Evolutionary conservation across 2,329 filamentous ascomycete species (phyloP).

Genomic region (Stemphylium lycopersici): DNA sequence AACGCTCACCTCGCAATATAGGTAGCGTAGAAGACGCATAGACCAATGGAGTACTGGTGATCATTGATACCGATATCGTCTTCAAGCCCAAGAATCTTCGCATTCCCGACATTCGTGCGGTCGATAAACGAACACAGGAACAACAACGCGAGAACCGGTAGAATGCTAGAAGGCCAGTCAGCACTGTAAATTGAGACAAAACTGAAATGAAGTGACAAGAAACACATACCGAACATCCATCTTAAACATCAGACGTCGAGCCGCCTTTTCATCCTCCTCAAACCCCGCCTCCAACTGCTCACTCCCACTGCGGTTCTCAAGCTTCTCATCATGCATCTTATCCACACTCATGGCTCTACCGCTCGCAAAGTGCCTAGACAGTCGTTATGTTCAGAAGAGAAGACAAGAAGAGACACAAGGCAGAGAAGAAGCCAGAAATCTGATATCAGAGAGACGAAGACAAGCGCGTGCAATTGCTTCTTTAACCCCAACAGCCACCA

Average conservation of each 20-base stretch:
- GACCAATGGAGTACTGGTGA: constrained; percentile 67
- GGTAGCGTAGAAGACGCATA: constrained; percentile 69
- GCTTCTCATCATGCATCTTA: constrained; percentile 37
- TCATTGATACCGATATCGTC: constrained; percentile 61
- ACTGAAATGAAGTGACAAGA: background rate
- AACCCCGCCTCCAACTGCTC: constrained; percentile 26
- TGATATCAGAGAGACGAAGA: no score
- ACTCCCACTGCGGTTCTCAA: constrained; percentile 23
- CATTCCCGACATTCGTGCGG: constrained; percentile 76
- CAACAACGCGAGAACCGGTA: constrained; percentile 67
- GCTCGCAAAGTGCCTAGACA: background rate
- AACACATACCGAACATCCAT: constrained; percentile 56
- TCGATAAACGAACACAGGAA: constrained; percentile 71
- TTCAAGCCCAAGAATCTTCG: constrained; percentile 68
- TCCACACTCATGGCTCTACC: constrained; percentile 12
- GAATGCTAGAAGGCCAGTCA: constrained; percentile 54
- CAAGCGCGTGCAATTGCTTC: no score
- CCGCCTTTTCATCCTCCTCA: constrained; percentile 16
- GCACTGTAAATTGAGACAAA: background rate
- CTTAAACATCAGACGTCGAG: constrained; percentile 57
- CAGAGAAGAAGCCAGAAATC: no score
- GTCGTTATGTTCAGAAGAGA: background rate
- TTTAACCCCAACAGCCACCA: no score
- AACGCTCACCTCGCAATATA: constrained; percentile 64
- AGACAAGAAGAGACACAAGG: no score